Evolutionary conservation across 2,329 filamentous ascomycete genomes (phyloP).

Genomic region (Cladosporium sp.): DNA sequence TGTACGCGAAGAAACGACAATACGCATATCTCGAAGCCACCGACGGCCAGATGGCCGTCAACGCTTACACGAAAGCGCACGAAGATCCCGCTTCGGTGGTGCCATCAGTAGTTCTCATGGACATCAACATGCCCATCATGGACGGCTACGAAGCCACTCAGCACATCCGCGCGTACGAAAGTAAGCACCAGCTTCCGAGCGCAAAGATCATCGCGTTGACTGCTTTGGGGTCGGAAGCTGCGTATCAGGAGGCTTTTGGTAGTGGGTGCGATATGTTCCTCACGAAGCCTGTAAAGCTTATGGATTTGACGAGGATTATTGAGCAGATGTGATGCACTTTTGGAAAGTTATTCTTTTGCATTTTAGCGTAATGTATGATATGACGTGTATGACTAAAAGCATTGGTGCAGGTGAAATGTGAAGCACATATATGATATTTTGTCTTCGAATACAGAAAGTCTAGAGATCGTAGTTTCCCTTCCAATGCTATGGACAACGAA

Average conservation of each 20-base stretch:
- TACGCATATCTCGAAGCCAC: slow-evolving; percentile 41
- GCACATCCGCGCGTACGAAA: slow-evolving; percentile 30
- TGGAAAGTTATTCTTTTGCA: not conserved
- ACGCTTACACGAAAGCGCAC: slow-evolving; percentile 33
- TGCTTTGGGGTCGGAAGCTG: slow-evolving; percentile 17
- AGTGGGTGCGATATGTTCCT: slow-evolving; percentile 29
- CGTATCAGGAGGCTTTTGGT: slow-evolving; percentile 25
- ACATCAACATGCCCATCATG: slow-evolving; percentile 32
- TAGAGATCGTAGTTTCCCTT: too few relatives aligned
- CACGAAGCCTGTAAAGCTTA: slow-evolving; percentile 33
- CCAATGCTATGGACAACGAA: too few relatives aligned
- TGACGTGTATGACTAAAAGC: too few relatives aligned
- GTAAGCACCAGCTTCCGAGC: slow-evolving; percentile 17
- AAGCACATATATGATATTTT: too few relatives aligned
- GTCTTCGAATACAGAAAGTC: too few relatives aligned
- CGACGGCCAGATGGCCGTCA: slow-evolving; percentile 48
- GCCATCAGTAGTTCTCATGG: slow-evolving; percentile 47
- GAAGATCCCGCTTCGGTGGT: not conserved
- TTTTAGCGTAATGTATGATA: too few relatives aligned
- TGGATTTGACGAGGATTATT: slow-evolving; percentile 33
- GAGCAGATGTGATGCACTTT: slow-evolving; percentile 15
- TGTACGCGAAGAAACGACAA: slow-evolving; percentile 31
- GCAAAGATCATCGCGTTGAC: slow-evolving; percentile 23
- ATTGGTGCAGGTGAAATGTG: too few relatives aligned
- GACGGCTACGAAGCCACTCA: slow-evolving; percentile 33